These are phyloP conservation scores for Colletotrichum euphorbiae DNA, from an alignment of 2,329 filamentous ascomycete species.

Conservation along the genomic window DNA sequence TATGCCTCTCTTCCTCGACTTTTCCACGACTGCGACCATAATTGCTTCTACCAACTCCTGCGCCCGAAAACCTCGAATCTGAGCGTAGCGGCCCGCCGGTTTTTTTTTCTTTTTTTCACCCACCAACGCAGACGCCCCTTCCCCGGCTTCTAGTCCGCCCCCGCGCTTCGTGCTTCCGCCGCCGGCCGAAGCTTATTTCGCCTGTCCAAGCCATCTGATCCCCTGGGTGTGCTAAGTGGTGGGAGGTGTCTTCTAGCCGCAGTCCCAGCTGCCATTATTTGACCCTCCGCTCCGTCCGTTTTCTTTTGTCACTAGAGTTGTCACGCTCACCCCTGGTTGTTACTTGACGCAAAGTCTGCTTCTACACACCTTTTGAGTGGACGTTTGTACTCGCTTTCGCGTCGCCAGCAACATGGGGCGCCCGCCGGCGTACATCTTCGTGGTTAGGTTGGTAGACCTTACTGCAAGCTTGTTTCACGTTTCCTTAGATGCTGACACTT, in stretches of 20 bases:
- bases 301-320: conserved; percentile 9
- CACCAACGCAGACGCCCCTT: background rate
- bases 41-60: background rate
- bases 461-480: background rate
- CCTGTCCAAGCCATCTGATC: conserved; percentile 33
- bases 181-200: conserved; percentile 34
- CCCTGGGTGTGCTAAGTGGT: background rate
- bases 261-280: conserved; percentile 15
- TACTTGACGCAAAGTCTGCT: conserved; percentile 9
- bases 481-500: conserved; percentile 16
- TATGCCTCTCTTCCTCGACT: background rate
- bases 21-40: background rate
- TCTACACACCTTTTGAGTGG: conserved; percentile 1
- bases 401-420: conserved; percentile 51
- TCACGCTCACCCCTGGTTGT: conserved; percentile 21
- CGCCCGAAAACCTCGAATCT: background rate
- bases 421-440: conserved; percentile 57
- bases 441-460: conserved; percentile 53
- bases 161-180: conserved; percentile 31
- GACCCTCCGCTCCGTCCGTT: conserved; percentile 25
- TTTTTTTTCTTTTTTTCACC: background rate
- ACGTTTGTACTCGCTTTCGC: conserved; percentile 6
- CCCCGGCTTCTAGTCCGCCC: conserved; percentile 7
- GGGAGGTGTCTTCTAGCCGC: conserved; percentile 24
- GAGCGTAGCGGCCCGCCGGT: background rate